A percentile compares a stretch with the other conserved stretches of the same genome.
These are phyloP conservation scores for Corylus heterophylla DNA, from an alignment of 306 rosid species.

Conservation along the genomic window DNA sequence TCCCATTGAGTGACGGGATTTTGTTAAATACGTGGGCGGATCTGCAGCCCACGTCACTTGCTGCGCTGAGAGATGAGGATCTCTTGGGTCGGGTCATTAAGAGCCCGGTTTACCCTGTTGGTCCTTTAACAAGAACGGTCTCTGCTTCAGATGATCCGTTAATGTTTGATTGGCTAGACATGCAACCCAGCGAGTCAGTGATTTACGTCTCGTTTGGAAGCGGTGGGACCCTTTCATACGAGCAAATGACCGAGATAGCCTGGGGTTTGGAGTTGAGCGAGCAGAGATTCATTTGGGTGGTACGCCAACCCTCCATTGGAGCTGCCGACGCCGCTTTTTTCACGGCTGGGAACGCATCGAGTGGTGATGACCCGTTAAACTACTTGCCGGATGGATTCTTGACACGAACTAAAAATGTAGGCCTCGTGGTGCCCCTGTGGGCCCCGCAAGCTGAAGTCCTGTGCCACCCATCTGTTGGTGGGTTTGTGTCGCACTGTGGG, in stretches of 20 bases:
- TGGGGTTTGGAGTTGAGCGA: conserved; percentile 64
- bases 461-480: conserved; percentile 45
- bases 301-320: conserved; percentile 37
- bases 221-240: conserved; percentile 50
- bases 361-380: not conserved
- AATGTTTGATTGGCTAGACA: conserved; percentile 47
- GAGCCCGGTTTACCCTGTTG: conserved; percentile 44
- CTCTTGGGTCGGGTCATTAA: conserved; percentile 23
- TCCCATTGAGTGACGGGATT: conserved; percentile 42
- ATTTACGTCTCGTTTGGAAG: conserved; percentile 66
- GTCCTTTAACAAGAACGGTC: conserved; percentile 45
- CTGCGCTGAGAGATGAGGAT: conserved; percentile 25
- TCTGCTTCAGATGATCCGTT: not conserved
- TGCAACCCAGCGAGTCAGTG: conserved; percentile 49
- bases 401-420: conserved; percentile 29
- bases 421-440: conserved; percentile 36
- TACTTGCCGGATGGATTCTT: conserved; percentile 57
- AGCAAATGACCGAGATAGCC: conserved; percentile 59
- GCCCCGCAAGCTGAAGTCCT: conserved; percentile 45
- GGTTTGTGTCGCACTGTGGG: conserved; percentile 51
- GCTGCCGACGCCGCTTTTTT: conserved; percentile 30
- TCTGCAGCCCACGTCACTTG: conserved; percentile 18
- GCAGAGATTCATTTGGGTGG: conserved; percentile 68
- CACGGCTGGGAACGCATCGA: not conserved
- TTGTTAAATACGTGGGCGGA: conserved; percentile 64